Conservation (phyloP, 768 basidiomycete species). For the Lactarius vividus region DNA sequence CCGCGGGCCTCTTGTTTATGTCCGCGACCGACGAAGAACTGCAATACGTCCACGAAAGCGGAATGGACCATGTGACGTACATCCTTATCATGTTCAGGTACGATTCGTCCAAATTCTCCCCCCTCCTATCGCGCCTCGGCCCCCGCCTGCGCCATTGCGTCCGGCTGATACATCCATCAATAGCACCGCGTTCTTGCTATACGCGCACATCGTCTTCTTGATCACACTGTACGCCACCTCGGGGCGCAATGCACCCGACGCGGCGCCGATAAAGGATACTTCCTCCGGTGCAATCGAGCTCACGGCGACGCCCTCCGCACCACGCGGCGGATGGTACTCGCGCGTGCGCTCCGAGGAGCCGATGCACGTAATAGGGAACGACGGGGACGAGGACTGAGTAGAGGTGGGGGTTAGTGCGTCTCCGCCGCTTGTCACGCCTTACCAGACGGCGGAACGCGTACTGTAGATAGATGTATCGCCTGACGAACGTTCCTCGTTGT, state of each 20-base stretch:
- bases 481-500: background rate
- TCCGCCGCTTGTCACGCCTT: background rate
- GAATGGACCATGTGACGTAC: conserved; percentile 92
- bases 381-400: conserved; percentile 30
- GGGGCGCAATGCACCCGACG: conserved; percentile 52
- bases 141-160: background rate
- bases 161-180: background rate
- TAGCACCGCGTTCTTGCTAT: conserved; percentile 75
- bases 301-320: conserved; percentile 34
- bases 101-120: conserved; percentile 25
- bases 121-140: conserved; percentile 5
- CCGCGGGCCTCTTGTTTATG: conserved; percentile 71
- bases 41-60: conserved; percentile 58
- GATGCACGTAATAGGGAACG: conserved; percentile 52
- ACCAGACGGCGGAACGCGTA: background rate
- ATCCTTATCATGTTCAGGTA: conserved; percentile 81
- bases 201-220: conserved; percentile 67
- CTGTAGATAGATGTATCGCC: background rate
- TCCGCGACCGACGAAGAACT: conserved; percentile 93
- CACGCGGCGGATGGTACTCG: conserved; percentile 57
- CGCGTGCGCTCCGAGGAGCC: conserved; percentile 46
- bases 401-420: background rate
- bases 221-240: conserved; percentile 65
- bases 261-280: conserved; percentile 20
- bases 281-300: conserved; percentile 45